These are phyloP conservation scores for Tuber magnatum DNA, from an alignment of 495 filamentous ascomycete genomes.

Conservation along the genomic window DNA sequence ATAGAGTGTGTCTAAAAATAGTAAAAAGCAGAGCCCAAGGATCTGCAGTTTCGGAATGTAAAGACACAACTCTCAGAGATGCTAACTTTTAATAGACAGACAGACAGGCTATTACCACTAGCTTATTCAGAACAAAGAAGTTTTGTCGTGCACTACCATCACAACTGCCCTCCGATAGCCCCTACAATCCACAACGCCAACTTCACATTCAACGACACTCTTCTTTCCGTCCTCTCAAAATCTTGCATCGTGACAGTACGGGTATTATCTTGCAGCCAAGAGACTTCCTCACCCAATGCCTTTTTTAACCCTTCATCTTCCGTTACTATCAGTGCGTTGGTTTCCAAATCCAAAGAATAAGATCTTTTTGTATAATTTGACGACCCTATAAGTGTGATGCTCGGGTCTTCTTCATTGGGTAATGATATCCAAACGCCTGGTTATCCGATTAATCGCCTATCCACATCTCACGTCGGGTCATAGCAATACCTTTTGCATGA, in stretches of 20 bases:
- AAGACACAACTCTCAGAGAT: neutral
- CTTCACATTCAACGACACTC: slow-evolving; percentile 76
- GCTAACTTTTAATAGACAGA: neutral
- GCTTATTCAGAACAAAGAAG: neutral
- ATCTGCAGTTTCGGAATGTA: neutral
- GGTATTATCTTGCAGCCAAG: slow-evolving; percentile 68
- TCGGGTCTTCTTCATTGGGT: slow-evolving; percentile 53
- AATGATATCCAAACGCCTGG: slow-evolving; percentile 76
- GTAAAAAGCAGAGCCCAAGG: neutral
- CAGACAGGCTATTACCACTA: neutral
- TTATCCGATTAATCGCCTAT: neutral
- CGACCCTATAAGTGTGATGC: slow-evolving; percentile 75
- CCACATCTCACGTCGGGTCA: neutral
- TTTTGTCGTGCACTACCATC: neutral
- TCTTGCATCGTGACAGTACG: slow-evolving; percentile 61
- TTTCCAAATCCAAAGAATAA: slow-evolving; percentile 85
- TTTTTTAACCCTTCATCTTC: slow-evolving; percentile 64
- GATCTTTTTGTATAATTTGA: slow-evolving; percentile 95
- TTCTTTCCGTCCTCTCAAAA: slow-evolving; percentile 68
- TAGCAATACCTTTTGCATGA: slow-evolving; percentile 67
- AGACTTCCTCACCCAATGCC: slow-evolving; percentile 67
- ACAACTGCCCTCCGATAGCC: slow-evolving; percentile 33
- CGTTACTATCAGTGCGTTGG: slow-evolving; percentile 77
- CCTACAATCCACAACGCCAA: slow-evolving; percentile 74
- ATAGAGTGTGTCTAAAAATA: neutral